These are phyloP conservation scores for Fusarium sp. DNA, from an alignment of 2,329 filamentous ascomycete genomes.

Conservation along the genomic window DNA sequence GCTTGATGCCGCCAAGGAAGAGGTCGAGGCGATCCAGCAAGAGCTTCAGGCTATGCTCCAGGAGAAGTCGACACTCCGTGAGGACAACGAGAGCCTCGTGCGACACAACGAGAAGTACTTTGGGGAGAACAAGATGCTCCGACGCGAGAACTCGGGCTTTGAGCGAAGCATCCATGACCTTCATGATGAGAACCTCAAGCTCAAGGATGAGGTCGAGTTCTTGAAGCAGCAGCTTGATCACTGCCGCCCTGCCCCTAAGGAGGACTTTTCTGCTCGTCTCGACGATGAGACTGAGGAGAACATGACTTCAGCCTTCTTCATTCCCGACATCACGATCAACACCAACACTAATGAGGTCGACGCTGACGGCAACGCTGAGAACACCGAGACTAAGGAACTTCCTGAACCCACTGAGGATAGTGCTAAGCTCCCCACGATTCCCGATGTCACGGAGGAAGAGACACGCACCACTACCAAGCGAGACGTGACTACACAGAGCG, in stretches of 20 bases:
- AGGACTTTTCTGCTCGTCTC: constrained; percentile 48
- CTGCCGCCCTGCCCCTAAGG: constrained; percentile 50
- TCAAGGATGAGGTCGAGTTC: constrained; percentile 58
- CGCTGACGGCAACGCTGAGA: constrained; percentile 44
- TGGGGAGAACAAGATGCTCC: constrained; percentile 59
- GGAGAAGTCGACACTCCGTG: constrained; percentile 56
- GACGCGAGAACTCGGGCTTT: constrained; percentile 58
- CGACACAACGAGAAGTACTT: constrained; percentile 64
- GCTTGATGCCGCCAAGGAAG: constrained; percentile 51
- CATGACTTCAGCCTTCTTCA: constrained; percentile 66
- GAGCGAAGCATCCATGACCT: constrained; percentile 56
- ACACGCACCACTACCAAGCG: constrained; percentile 43
- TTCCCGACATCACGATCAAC: constrained; percentile 65
- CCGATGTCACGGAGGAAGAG: constrained; percentile 44
- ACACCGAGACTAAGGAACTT: constrained; percentile 46
- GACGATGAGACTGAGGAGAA: constrained; percentile 57
- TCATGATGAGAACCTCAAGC: constrained; percentile 56
- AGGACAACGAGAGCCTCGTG: constrained; percentile 62
- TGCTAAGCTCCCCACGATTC: constrained; percentile 40
- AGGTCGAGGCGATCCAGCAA: constrained; percentile 52
- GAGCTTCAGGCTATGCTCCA: constrained; percentile 51
- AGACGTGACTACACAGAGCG: constrained; percentile 43
- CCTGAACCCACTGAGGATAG: constrained; percentile 48
- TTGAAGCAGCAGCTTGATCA: constrained; percentile 57
- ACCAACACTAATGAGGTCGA: constrained; percentile 45